Percentiles rank a stretch among this genome's conserved stretches.
Evolutionary conservation across 2,329 filamentous ascomycete genomes (phyloP).

Genomic region (Venturia nashicola): DNA sequence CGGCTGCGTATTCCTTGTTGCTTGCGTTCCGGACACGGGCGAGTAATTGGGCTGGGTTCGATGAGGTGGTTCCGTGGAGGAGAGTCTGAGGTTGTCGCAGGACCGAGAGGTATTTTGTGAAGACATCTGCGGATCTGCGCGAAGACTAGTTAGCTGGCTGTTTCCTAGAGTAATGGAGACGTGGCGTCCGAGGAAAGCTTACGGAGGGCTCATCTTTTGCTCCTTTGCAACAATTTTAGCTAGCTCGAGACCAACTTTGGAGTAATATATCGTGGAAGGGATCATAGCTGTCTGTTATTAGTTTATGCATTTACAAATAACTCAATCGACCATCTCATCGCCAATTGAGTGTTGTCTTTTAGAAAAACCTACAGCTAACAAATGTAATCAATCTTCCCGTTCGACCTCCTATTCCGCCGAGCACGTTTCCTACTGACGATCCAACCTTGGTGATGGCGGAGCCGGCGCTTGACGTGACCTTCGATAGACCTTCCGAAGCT

Average conservation of each 20-base stretch:
- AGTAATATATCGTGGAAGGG: constrained; percentile 83
- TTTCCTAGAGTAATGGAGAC: neutral
- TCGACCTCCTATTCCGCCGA: constrained; percentile 70
- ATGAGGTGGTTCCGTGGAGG: constrained; percentile 23
- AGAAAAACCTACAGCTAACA: constrained; percentile 63
- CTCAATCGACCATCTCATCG: neutral
- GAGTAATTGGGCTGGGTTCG: constrained; percentile 42
- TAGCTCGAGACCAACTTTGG: constrained; percentile 76
- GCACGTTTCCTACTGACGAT: constrained; percentile 40
- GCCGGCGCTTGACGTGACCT: constrained; percentile 68
- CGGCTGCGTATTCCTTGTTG: constrained; percentile 56
- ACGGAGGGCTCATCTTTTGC: constrained; percentile 93
- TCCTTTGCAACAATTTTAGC: constrained; percentile 75
- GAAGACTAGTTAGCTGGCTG: neutral
- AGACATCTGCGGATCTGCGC: constrained; percentile 10
- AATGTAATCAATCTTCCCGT: constrained; percentile 68
- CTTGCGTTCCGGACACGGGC: constrained; percentile 56
- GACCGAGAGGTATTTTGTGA: constrained; percentile 45
- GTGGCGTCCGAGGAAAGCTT: constrained; percentile 35
- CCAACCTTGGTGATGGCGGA: constrained; percentile 56
- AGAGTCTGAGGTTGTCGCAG: constrained; percentile 15
- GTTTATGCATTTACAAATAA: neutral
- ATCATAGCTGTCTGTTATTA: constrained; percentile 22
- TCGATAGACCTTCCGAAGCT: constrained; percentile 71
- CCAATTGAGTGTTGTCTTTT: neutral